Conservation (phyloP, 148 eudicot species). For the Spergularia bocconei region DNA sequence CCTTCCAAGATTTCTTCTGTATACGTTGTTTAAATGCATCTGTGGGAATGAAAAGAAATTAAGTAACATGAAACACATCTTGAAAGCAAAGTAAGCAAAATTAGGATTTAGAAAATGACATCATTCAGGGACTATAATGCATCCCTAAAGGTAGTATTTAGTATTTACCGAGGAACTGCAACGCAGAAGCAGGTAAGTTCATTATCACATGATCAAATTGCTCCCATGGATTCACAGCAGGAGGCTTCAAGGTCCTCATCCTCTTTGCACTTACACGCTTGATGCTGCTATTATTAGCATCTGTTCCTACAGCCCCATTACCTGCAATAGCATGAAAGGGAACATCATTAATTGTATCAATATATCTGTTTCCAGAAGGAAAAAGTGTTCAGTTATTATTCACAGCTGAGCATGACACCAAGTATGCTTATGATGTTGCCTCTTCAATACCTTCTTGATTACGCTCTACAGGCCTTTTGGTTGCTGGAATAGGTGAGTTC, state of each 20-base stretch:
- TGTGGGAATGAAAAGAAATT: conserved; percentile 38
- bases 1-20: conserved; percentile 71
- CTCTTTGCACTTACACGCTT: conserved; percentile 49
- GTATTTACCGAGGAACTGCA: conserved; percentile 77
- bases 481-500: conserved; percentile 31
- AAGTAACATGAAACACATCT: background rate
- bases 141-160: background rate
- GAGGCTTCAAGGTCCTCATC: conserved; percentile 39
- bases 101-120: background rate
- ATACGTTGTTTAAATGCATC: conserved; percentile 75
- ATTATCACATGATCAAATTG: conserved; percentile 81
- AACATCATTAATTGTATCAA: background rate
- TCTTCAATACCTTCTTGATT: conserved; percentile 44
- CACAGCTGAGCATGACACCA: conserved; percentile 7
- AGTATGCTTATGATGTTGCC: background rate
- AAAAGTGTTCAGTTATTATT: background rate
- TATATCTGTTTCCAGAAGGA: background rate
- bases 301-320: conserved; percentile 29
- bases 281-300: conserved; percentile 32
- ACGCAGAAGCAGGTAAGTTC: conserved; percentile 92
- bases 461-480: conserved; percentile 58
- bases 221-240: conserved; percentile 71
- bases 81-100: background rate
- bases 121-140: background rate
- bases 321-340: conserved; percentile 28